Base-by-base conservation (phyloP, 352 stramenopile genomes). In the Pythium angustatum region DNA sequence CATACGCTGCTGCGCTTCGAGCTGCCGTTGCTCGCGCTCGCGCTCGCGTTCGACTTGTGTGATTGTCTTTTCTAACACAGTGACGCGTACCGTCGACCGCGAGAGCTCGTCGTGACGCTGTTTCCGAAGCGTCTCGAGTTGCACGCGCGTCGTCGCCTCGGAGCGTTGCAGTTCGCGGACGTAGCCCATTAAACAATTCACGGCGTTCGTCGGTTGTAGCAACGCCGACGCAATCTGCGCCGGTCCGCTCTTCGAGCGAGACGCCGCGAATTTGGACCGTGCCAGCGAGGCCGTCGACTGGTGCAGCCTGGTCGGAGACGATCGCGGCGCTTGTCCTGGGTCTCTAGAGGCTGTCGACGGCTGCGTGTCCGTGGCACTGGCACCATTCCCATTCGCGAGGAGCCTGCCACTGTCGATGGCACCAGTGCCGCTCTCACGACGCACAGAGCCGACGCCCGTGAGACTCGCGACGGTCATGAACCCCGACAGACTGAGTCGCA, bases 111-210 rank as follows among this genome's bases (percentile, higher is more conserved):
- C 69, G 27, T 86, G 76, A 12, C 75, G 78, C 41, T 83, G 66
- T 60, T 86, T 75, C 21, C 78, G 79, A 6, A 67, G 78, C 31
- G 76, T 78, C 12, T 84, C 76, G 9, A 93, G 58, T 24, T 93
- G 80, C 19, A 78, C 72, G 11, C 83, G 83, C 41, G 91, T 40
- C 51, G 62, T 83, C 19, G 81, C 75, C 56, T 90, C 83, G 3
- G 85, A 94, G 21, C 76, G 55, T 38, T 94, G 76, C 34, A 94
- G 62, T 54, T 94, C 85, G 0, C 76, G 79, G 44, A 94, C 83
- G 55, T 92, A 92, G 14, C 78, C 83, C 65, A 94, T 88, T 12
- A 94, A 55, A 41, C 73, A 87, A 49, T 89, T 82, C 44, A 94
- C 67, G 17, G 74, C 82, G 24, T 73, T 77, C 22, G 74, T 77